Percentiles rank a stretch among this genome's conserved stretches.
Conservation (phyloP, 2,329 filamentous ascomycete species). For the Hortaea sp. region DNA sequence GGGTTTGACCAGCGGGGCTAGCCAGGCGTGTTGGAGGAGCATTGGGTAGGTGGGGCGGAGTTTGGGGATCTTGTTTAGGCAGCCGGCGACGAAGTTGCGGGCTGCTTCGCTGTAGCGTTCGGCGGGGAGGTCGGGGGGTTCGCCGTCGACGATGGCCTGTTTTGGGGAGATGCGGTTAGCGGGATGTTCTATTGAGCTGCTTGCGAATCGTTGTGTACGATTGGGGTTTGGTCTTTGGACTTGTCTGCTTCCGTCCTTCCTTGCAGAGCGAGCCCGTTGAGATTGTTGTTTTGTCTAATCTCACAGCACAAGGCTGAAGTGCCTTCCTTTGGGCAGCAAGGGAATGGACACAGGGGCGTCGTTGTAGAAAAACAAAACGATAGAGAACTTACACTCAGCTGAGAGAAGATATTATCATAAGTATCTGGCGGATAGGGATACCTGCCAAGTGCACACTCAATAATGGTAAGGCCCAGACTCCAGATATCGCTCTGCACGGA, state of each 20-base stretch:
- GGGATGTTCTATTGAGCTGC: neutral
- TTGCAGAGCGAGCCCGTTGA: too few relatives aligned
- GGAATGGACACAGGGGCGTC: too few relatives aligned
- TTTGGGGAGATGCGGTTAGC: constrained; percentile 12
- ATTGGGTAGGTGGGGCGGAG: constrained; percentile 89
- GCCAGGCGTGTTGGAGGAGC: constrained; percentile 83
- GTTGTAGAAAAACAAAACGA: too few relatives aligned
- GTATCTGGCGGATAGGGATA: constrained; percentile 97
- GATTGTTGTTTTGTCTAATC: too few relatives aligned
- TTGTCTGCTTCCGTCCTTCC: too few relatives aligned
- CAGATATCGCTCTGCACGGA: constrained; percentile 97
- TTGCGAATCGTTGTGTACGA: neutral
- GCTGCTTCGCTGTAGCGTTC: constrained; percentile 70
- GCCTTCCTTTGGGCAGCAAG: too few relatives aligned
- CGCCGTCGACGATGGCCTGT: constrained; percentile 93
- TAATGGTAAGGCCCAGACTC: constrained; percentile 87
- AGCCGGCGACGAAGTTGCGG: constrained; percentile 77
- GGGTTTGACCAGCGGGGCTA: constrained; percentile 64
- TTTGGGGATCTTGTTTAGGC: constrained; percentile 85
- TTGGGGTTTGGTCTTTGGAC: neutral
- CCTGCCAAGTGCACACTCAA: constrained; percentile 87
- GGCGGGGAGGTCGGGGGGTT: constrained; percentile 77
- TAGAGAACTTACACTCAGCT: constrained; percentile 68
- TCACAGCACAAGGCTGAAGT: too few relatives aligned
- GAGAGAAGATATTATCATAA: constrained; percentile 96